Evolutionary conservation across 2,329 filamentous ascomycete genomes (phyloP).

Genomic region (Beauveria scarabaeidicola): DNA sequence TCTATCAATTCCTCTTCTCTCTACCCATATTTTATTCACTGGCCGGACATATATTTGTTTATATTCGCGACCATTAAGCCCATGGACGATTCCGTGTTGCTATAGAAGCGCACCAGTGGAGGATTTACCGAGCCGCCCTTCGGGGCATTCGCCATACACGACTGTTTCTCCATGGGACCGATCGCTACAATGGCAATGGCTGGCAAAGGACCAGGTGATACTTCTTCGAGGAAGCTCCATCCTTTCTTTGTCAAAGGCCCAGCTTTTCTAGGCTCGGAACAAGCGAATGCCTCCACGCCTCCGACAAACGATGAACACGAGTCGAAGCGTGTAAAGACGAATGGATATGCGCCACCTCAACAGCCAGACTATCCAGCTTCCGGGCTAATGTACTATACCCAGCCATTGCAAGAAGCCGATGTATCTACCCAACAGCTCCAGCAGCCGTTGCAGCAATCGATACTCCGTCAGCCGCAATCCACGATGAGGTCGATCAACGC

Average conservation of each 20-base stretch:
- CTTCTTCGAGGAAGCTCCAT: slow-evolving; percentile 39
- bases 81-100: not conserved
- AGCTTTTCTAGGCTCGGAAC: not conserved
- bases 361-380: slow-evolving; percentile 2
- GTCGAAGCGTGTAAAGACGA: slow-evolving; percentile 36
- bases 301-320: not conserved
- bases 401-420: not conserved
- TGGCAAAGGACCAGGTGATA: slow-evolving; percentile 28
- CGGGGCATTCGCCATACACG: not conserved
- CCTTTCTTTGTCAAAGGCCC: slow-evolving; percentile 41
- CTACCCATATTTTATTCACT: too few relatives aligned
- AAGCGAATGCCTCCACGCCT: not conserved
- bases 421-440: not conserved
- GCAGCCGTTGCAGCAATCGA: not conserved
- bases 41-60: not conserved
- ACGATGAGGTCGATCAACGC: not conserved
- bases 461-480: not conserved
- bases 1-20: too few relatives aligned
- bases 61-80: not conserved
- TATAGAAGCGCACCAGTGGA: not conserved
- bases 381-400: not conserved
- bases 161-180: slow-evolving; percentile 30
- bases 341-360: slow-evolving; percentile 16
- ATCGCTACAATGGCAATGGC: slow-evolving; percentile 37
- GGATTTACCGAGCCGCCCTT: not conserved